Evolutionary conservation across 2,329 filamentous ascomycete species (phyloP), one percentile per base, ranked within the genome.

Genomic region (Diaporthe nobilis): DNA sequence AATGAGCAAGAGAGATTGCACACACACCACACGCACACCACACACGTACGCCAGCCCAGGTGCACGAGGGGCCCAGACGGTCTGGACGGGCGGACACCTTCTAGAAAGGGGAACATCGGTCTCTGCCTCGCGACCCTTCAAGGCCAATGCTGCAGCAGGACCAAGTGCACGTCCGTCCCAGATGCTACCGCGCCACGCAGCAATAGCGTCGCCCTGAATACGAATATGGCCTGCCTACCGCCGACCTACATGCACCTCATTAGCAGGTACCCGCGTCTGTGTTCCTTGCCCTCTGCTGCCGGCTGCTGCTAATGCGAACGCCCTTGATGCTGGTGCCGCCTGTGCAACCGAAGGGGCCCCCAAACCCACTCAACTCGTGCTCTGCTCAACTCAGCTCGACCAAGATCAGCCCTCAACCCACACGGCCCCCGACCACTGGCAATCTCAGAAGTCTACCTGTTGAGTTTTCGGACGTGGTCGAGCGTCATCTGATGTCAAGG

Each of bases 131-230:
- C 17, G 25, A 37, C 55, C 17, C 57, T 39, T 60, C 57, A 6
- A 65, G 15, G 25, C 42, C 39, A 47, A 53, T 17, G 47, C 63
- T 51, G 44, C 61, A 49, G 15, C 61, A 7, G 15, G 42, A 28
- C 34, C 34, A 9, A 49, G 65, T 25, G 65, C 65, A 53, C 65
- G 65, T 55, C 65, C 65, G 49, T 53, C 65, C 49, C 34, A 53
- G 65, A 68, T 68, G 47, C 42, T 70, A 70, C 65, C 65, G 65
- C 65, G 65, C 65, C 65, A 70, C 65, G 65, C 65, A 70, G 65
- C 65, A 70, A 70, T 70, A 70, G 65, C 65, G 65, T 42, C 65
- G 65, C 49, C 49, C 65, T 70, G 65, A 70, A 70, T 70, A 70
- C 65, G 65, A 70, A 70, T 22, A 70, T 31, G 65, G 49, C 15